Evolutionary conservation across 352 stramenopile species (phyloP), one percentile per base, ranked within the genome.

Genomic region (Pythium phragmitis): DNA sequence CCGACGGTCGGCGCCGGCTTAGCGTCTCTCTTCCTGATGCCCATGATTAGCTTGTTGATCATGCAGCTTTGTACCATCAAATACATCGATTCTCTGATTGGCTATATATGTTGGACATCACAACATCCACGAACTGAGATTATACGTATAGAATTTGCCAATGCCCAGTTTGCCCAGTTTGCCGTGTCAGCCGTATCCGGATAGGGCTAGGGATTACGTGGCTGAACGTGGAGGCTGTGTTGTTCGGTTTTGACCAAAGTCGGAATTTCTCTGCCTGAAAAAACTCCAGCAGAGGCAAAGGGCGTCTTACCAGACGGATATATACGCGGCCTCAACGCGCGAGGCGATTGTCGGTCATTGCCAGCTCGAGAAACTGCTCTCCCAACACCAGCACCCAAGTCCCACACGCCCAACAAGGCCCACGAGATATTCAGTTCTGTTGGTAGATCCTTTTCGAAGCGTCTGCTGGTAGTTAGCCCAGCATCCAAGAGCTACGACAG

Each of bases 91-190:
- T 23, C 14, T 21, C 2, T 47, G 48, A 64, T 69, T 69, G 63
- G 55, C 36, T 60, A 57, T 69, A 69, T 64, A 69, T 60, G 63
- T 68, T 58, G 33, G 3, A 8, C 7, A 26, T 21, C 30, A 23
- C 23, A 19, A 42, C 19, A 13, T 64, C 17, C 26, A 39, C 9
- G 21, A 12, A 5, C 41, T 43, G 46, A 57, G 19, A 63, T 21
- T 33, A 50, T 28, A 45, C 49, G 28, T 57, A 41, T 60, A 67
- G 1, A 61, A 45, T 62, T 63, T 36, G 4, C 46, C 14, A 47
- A 59, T 52, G 47, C 48, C 60, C 60, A 67, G 60, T 67, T 60
- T 52, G 47, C 48, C 60, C 60, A 67, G 60, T 67, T 60, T 60
- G 5, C 30, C 11, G 26, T 30, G 26, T 30, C 26, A 30, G 26